phyloP scores from a whole-genome alignment of 2,329 filamentous ascomycete species.

The Dactylellina sp. region DNA sequence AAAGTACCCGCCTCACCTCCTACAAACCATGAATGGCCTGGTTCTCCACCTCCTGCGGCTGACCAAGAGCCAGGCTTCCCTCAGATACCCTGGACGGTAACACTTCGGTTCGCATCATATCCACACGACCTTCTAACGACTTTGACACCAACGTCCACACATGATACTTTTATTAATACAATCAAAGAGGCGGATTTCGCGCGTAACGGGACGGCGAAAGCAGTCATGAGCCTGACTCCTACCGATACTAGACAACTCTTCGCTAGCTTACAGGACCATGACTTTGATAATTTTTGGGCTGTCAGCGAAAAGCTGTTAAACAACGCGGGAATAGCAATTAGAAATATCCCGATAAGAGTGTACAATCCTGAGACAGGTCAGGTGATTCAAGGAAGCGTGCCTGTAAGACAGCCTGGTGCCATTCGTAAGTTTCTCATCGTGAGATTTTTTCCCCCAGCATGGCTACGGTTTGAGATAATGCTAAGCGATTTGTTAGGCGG shows the following conservation, averaged over 20 bases:
- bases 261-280: slow-evolving; percentile 79
- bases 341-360: slow-evolving; percentile 85
- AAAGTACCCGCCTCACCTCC: slow-evolving; percentile 62
- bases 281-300: slow-evolving; percentile 77
- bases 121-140: slow-evolving; percentile 58
- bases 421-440: slow-evolving; percentile 80
- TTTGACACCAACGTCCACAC: slow-evolving; percentile 56
- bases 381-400: slow-evolving; percentile 59
- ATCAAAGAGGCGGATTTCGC: slow-evolving; percentile 85
- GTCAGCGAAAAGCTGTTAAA: slow-evolving; percentile 83
- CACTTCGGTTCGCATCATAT: slow-evolving; percentile 64
- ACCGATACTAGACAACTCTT: slow-evolving; percentile 85
- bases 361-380: slow-evolving; percentile 78
- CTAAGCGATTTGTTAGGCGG: slow-evolving; percentile 53
- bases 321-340: slow-evolving; percentile 76
- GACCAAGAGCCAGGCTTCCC: slow-evolving; percentile 60
- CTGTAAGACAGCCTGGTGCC: slow-evolving; percentile 71
- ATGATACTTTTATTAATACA: slow-evolving; percentile 71
- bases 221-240: slow-evolving; percentile 88
- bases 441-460: slow-evolving; percentile 61
- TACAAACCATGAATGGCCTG: slow-evolving; percentile 53
- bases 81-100: slow-evolving; percentile 73
- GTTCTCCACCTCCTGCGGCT: slow-evolving; percentile 49
- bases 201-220: slow-evolving; percentile 86
- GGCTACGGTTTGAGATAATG: slow-evolving; percentile 60